A percentile compares a stretch with the other conserved stretches of the same genome.
Conservation (phyloP, 495 filamentous ascomycete genomes). For the Parathielavia hyrcaniae region DNA sequence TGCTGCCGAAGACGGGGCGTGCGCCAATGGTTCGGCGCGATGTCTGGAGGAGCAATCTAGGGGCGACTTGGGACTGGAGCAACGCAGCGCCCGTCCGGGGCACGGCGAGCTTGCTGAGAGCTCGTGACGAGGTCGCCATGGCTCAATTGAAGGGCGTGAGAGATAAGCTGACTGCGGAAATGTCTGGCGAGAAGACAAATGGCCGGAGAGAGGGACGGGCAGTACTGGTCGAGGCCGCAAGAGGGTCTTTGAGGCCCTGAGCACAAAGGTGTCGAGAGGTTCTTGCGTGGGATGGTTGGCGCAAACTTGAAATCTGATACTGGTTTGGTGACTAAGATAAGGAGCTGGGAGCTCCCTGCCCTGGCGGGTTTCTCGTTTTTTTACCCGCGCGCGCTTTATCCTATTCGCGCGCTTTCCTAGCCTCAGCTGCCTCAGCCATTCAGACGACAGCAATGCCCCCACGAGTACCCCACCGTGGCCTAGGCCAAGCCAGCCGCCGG, state of each 20-base stretch:
- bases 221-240: background rate
- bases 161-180: conserved; percentile 1
- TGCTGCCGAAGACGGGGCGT: conserved; percentile 23
- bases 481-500: conserved; percentile 9
- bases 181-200: background rate
- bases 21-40: conserved; percentile 24
- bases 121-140: conserved; percentile 33
- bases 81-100: conserved; percentile 23
- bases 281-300: conserved; percentile 10
- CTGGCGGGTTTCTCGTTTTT: conserved; percentile 13
- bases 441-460: conserved; percentile 4
- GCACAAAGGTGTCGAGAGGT: conserved; percentile 4
- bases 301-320: conserved; percentile 13
- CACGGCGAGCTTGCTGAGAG: conserved; percentile 31
- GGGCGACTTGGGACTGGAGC: conserved; percentile 22
- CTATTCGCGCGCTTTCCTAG: conserved; percentile 15
- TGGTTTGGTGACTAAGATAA: conserved; percentile 22
- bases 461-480: conserved; percentile 5
- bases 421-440: conserved; percentile 3
- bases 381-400: conserved; percentile 16
- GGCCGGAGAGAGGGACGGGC: background rate
- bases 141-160: conserved; percentile 28
- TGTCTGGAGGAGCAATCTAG: conserved; percentile 26
- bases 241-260: background rate
- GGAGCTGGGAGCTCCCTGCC: conserved; percentile 12